A percentile compares a stretch with the other conserved stretches of the same genome.
Conservation (phyloP, 2,329 filamentous ascomycete species). For the Allantophomopsis lycopodina region DNA sequence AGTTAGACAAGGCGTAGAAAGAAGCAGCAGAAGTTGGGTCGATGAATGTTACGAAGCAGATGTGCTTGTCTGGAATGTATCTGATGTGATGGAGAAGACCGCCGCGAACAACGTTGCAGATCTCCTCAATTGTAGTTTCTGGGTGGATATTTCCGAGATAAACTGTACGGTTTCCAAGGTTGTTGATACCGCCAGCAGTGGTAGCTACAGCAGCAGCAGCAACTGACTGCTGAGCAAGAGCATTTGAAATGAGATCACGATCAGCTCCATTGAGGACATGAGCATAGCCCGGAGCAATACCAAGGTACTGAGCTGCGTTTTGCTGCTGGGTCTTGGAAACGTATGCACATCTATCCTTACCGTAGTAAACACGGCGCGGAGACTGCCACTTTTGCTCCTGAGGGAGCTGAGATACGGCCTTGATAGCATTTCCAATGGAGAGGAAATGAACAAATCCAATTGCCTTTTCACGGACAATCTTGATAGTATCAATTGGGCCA, state of each 20-base stretch:
- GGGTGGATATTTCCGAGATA: constrained; percentile 98
- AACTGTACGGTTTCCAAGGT: constrained; percentile 92
- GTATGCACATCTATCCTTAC: constrained; percentile 96
- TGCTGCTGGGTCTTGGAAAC: constrained; percentile 99
- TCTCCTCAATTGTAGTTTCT: constrained; percentile 97
- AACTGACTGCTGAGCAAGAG: constrained; percentile 92
- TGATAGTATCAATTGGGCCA: constrained; percentile 90
- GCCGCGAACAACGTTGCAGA: constrained; percentile 95
- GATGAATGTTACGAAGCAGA: constrained; percentile 99
- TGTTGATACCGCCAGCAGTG: constrained; percentile 91
- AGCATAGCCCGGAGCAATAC: constrained; percentile 91
- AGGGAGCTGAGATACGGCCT: constrained; percentile 89
- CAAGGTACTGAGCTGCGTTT: constrained; percentile 94
- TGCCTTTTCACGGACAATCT: constrained; percentile 93
- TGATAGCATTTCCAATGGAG: constrained; percentile 95
- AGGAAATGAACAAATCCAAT: constrained; percentile 97
- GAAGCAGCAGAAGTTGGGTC: constrained; percentile 95
- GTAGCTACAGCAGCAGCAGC: constrained; percentile 94
- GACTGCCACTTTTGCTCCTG: constrained; percentile 96
- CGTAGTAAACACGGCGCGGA: constrained; percentile 92
- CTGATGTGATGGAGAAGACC: constrained; percentile 95
- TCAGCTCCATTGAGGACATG: constrained; percentile 94
- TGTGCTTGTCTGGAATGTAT: constrained; percentile 99
- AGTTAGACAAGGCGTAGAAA: constrained; percentile 93
- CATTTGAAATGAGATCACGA: constrained; percentile 90